Evolutionary conservation across 176 grass and related monocot species (phyloP), one percentile per base, ranked within the genome.

Genomic region (Cocos nucifera): DNA sequence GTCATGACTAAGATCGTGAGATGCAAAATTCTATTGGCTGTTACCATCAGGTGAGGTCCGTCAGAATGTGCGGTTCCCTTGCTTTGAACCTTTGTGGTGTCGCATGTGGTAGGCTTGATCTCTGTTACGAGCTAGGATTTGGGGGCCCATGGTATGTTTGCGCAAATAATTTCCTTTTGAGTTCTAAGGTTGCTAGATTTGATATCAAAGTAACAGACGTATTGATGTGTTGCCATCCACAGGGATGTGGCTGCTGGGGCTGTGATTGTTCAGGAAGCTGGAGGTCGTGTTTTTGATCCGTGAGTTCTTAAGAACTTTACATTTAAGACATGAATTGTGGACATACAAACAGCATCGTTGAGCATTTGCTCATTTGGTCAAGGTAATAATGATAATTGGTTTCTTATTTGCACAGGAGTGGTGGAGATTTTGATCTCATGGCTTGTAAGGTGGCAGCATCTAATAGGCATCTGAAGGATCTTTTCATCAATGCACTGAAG

Each of bases 101-200:
- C 58, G 93, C 93, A 24, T 98, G 87, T 24, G 93, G 93, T 60
- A 85, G 88, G 71, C 84, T 98, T 63, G 93, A 98, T 88, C 69
- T 98, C 56, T 92, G 93, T 65, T 98, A 98, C 21, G 93, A 92
- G 64, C 86, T 88, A 14, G 93, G 93, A 65, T 98, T 98, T 74
- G 93, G 93, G 61, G 93, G 88, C 49, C 93, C 88, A 58, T 98
- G 87, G 93, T 87, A 90, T 0, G 52, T 24, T 60, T 39, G 32
- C 12, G 8, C 7, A 39, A 9, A 28, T 28, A 28, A 28, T 28
- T 39, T 39, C 6, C 32, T 1, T 7, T 39, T 10, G 32, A 35
- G 32, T 39, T 39, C 32, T 39, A 39, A 2, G 32, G 32, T 39
- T 8, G 32, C 9, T 39, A 54, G 15, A 51, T 50, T 2, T 29